Conservation (phyloP, 169 alveolate genomes). For the Eimeria sp. region DNA sequence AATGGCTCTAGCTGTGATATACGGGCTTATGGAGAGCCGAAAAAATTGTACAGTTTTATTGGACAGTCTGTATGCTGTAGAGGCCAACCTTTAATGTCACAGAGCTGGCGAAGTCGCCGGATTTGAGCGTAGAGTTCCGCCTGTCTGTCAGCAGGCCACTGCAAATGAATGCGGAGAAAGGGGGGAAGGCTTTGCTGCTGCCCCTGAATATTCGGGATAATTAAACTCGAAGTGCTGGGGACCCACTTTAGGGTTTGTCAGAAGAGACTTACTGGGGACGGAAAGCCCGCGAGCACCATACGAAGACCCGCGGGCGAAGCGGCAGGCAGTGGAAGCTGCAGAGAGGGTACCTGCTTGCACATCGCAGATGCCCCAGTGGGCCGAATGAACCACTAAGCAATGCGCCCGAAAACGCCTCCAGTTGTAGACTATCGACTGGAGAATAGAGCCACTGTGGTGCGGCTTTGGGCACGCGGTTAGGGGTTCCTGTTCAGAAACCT, state of each 20-base stretch:
- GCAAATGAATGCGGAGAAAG: neutral
- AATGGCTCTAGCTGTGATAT: neutral
- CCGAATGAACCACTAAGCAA: neutral
- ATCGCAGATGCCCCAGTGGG: conserved; percentile 53
- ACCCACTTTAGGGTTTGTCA: neutral
- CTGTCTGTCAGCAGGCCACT: conserved; percentile 12
- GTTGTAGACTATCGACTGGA: neutral
- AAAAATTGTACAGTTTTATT: neutral
- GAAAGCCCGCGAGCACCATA: conserved; percentile 52
- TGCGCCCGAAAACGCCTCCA: neutral
- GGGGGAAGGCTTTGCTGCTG: neutral
- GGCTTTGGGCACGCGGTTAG: conserved; percentile 7
- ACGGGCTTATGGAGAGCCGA: neutral
- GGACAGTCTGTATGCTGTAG: neutral
- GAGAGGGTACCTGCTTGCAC: conserved; percentile 5
- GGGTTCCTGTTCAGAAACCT: neutral
- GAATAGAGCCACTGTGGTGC: neutral
- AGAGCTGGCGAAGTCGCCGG: conserved; percentile 28
- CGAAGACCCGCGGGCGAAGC: neutral
- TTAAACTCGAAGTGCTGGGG: neutral
- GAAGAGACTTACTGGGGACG: conserved; percentile 2
- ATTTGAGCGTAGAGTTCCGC: conserved; percentile 53
- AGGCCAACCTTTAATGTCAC: conserved; percentile 33
- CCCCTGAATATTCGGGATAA: neutral
- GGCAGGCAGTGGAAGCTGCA: conserved; percentile 17